Percentiles rank a stretch among this genome's conserved stretches.
phyloP scores from a whole-genome alignment of 225 moss, liverwort and hornwort species.

The Pseudoscleropodium purum region DNA sequence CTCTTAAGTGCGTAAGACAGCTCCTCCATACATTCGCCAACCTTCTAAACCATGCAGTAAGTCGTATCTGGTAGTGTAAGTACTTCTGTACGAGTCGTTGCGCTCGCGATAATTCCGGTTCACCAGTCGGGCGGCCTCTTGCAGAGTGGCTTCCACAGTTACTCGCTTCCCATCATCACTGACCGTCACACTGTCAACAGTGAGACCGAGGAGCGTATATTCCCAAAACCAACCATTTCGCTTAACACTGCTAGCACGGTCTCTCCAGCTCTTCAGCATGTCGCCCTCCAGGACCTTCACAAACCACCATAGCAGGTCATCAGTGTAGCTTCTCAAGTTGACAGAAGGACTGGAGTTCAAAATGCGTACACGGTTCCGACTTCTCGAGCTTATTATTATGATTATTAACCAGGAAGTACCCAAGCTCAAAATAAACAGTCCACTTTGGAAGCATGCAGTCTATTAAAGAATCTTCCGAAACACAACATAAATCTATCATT shows the following conservation, averaged over 20 bases:
- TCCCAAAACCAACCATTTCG: conserved; percentile 91
- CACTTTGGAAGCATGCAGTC: background rate
- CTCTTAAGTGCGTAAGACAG: conserved; percentile 46
- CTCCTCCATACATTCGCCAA: conserved; percentile 74
- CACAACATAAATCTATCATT: background rate
- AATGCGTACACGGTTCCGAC: background rate
- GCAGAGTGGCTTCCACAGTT: conserved; percentile 75
- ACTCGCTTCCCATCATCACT: conserved; percentile 79
- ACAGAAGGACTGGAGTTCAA: background rate
- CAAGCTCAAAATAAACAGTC: background rate
- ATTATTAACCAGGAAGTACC: background rate
- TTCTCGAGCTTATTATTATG: background rate
- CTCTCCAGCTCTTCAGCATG: conserved; percentile 85
- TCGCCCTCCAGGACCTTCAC: conserved; percentile 77
- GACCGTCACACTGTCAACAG: conserved; percentile 77
- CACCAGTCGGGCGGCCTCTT: conserved; percentile 69
- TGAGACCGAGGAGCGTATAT: conserved; percentile 67
- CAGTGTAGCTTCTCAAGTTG: background rate
- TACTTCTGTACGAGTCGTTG: conserved; percentile 72
- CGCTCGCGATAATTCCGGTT: conserved; percentile 54
- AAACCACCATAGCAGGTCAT: background rate
- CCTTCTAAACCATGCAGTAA: conserved; percentile 33
- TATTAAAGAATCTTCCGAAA: background rate
- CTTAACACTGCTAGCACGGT: conserved; percentile 67
- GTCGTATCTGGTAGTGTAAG: conserved; percentile 77